Conservation (phyloP, 2,329 filamentous ascomycete species). For the Apiospora pterosperma region DNA sequence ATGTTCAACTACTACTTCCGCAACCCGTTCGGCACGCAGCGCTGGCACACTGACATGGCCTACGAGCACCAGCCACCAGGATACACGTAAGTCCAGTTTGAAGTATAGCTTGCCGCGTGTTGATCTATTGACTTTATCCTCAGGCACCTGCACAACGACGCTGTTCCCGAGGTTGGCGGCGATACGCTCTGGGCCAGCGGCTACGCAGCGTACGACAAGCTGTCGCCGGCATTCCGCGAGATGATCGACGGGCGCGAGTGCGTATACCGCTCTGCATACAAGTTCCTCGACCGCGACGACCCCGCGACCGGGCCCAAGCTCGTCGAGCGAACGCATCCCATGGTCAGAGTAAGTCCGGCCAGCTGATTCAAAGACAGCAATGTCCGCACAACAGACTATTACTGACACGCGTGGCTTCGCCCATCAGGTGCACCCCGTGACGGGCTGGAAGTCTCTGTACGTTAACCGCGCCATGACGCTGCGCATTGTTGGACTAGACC, state of each 20-base stretch:
- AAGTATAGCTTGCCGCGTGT: neutral
- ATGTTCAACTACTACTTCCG: slow-evolving; percentile 5
- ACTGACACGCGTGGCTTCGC: neutral
- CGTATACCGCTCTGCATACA: neutral
- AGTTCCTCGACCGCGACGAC: neutral
- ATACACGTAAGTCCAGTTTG: neutral
- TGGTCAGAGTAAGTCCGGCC: neutral
- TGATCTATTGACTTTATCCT: neutral
- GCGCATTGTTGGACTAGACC: slow-evolving; percentile 52
- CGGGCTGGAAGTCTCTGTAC: slow-evolving; percentile 37
- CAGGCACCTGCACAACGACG: slow-evolving; percentile 4
- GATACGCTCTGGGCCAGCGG: slow-evolving; percentile 5
- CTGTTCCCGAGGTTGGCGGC: slow-evolving; percentile 1
- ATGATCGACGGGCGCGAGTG: neutral
- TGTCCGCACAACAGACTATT: neutral
- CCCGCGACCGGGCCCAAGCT: neutral
- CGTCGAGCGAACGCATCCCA: neutral
- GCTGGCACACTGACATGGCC: slow-evolving; percentile 4
- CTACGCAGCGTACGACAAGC: slow-evolving; percentile 6
- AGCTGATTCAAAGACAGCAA: neutral
- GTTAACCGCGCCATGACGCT: slow-evolving; percentile 54
- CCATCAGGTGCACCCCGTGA: slow-evolving; percentile 1
- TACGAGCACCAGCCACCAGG: slow-evolving; percentile 1
- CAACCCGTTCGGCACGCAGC: slow-evolving; percentile 3
- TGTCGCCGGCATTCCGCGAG: slow-evolving; percentile 4